Evolutionary conservation across 345 rosid genomes (phyloP), one percentile per base, ranked within the genome.

Genomic region (Brassica carinata): DNA sequence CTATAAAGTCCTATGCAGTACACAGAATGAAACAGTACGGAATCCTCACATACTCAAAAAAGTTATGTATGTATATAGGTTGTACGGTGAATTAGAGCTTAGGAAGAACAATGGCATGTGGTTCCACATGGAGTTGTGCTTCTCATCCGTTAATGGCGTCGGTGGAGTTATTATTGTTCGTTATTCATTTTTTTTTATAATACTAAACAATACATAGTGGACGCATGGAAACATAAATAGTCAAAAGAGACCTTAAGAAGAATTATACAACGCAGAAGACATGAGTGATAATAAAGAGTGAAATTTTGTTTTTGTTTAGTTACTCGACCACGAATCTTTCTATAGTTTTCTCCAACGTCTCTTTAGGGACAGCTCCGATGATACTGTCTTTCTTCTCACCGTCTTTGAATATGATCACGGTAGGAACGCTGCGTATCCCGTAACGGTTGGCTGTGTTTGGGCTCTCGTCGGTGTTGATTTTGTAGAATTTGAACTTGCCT

Each of bases 331-430:
- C 79, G 87, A 88, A 87, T 83, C 88, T 90, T 84, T 88, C 89
- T 48, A 91, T 86, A 85, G 81, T 77, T 85, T 88, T 72, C 71
- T 83, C 81, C 82, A 91, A 79, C n/a, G 90, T 91, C 65, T 85
- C 85, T 82, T 75, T 91, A 43, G 97, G 91, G 17, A 91, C 94
- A 59, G 97, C 90, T 78, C 97, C 94, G 0, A 91, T 87, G 19
- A 91, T 85, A 34, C 88, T 78, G 59, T 91, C 94, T 83, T 87
- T 90, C 87, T 91, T 91, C 85, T 91, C 94, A 11, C 97, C 97
- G 27, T 76, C 81, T 73, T 70, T 83, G 76, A 91, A 91, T 55
- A 91, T 81, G 19, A 91, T 87, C 8, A 90, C 84, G 0, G 96
- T 88, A 0, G 96, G 96, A 48, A 91, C 88, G 80, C 96, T 91